Base-by-base conservation (phyloP, 2,329 filamentous ascomycete species). In the Ophiobolus disseminans region DNA sequence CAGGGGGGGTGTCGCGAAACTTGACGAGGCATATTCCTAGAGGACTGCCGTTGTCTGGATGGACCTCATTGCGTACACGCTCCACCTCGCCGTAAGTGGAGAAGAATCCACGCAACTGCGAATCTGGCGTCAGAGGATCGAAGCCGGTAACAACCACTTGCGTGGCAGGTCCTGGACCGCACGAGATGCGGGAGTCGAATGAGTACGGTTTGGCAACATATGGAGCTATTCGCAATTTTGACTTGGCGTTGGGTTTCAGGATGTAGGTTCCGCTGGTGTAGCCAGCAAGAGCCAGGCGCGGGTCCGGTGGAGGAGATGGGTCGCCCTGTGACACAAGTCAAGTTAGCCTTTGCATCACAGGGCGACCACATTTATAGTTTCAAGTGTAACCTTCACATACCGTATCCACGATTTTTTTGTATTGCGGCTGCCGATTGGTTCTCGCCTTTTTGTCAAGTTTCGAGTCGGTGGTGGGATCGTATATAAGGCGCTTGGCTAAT, bases 111-210 rank as follows among this genome's bases (percentile, higher is more conserved):
- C 83, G 84, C 40, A 96, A 82, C 63, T 90, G 89, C 45, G 85
- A 83, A 62, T 96, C 90, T 10, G 90, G 84, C 31, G 89, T 87
- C 57, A 97, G 78, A 5, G 93, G 92, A 73, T 97, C 94, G 70
- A 97, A 97, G n/a, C 91, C 91, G n/a, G 87, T 92, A 16, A 97
- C 91, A 3, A 97, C 87, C 39, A 99, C 86, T 70, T 96, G 91
- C 2, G 89, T 91, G 2, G 94, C 90, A 11, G 93, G 93, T 0
- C 91, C 91, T 19, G 91, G 90, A 0, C 92, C 93, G 62, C 95
- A 85, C 2, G 93, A 96, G 4, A 90, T 91, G 62, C 85, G 86
- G 4, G 86, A 77, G 69, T 97, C 92, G 73, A 91, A 94, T 20
- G 84, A 75, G 73, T 95, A 97, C 17, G 89, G 87, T 69, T 86